A percentile compares a stretch with the other conserved stretches of the same genome.
phyloP scores from a whole-genome alignment of 768 basidiomycete species.

The Suillus lakei region DNA sequence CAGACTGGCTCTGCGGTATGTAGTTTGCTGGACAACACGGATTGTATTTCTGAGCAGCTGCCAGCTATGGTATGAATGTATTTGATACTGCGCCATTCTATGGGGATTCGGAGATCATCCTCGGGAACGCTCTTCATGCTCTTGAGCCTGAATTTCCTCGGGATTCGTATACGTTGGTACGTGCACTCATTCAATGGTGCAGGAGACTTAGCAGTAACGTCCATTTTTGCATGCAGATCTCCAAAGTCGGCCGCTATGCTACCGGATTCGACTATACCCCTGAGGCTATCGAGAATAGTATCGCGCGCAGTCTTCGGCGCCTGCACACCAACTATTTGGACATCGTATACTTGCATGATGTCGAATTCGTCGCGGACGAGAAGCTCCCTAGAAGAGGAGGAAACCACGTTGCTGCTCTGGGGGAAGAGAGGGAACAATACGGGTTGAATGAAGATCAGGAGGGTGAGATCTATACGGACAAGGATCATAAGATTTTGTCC shows the following conservation, averaged over 20 bases:
- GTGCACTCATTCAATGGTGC: background rate
- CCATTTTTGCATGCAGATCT: conserved; percentile 59
- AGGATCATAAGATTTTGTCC: conserved; percentile 73
- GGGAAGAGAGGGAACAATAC: conserved; percentile 58
- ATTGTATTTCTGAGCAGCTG: background rate
- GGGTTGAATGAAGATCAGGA: conserved; percentile 67
- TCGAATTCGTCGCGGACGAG: conserved; percentile 72
- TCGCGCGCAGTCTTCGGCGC: conserved; percentile 68
- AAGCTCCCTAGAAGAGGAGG: conserved; percentile 56
- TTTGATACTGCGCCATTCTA: conserved; percentile 88
- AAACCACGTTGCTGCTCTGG: conserved; percentile 59
- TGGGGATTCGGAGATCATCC: conserved; percentile 76
- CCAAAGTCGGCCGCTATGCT: conserved; percentile 81
- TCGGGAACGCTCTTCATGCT: conserved; percentile 66
- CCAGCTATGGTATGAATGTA: conserved; percentile 78
- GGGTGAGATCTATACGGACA: conserved; percentile 61
- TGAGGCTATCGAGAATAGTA: conserved; percentile 62
- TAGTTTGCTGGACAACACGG: background rate
- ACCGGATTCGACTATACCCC: conserved; percentile 78
- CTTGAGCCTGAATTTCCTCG: conserved; percentile 76
- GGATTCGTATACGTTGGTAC: conserved; percentile 74
- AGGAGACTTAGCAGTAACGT: background rate
- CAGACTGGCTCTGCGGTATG: conserved; percentile 76
- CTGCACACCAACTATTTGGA: conserved; percentile 82
- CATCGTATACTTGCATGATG: conserved; percentile 81